A percentile compares a stretch with the other conserved stretches of the same genome.
Evolutionary conservation across 2,329 filamentous ascomycete genomes (phyloP).

Genomic region (Aciculosporium take): DNA sequence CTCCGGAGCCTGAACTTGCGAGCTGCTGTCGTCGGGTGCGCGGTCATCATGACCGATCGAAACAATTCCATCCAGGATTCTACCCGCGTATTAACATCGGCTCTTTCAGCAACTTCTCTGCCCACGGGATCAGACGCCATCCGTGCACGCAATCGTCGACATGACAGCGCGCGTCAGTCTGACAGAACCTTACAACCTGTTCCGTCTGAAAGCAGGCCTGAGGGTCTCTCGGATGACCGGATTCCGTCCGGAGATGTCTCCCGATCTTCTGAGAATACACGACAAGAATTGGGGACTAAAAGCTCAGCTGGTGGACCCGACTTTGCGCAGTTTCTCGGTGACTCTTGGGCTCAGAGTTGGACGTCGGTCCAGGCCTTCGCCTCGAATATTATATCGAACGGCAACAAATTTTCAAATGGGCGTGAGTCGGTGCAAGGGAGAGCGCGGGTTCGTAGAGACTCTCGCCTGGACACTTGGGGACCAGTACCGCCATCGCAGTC

Average conservation of each 20-base stretch:
- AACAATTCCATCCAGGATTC: conserved; percentile 16
- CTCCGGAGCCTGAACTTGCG: conserved; percentile 12
- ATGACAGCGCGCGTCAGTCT: conserved; percentile 19
- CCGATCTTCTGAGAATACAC: not conserved
- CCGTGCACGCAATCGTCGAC: conserved; percentile 38
- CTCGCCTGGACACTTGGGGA: conserved; percentile 28
- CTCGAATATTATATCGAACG: conserved; percentile 24
- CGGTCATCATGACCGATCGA: conserved; percentile 23
- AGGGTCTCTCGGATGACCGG: not conserved
- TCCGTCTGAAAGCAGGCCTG: not conserved
- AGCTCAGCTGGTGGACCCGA: conserved; percentile 23
- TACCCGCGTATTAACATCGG: conserved; percentile 31
- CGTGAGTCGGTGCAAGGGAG: not conserved
- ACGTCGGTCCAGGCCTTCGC: conserved; percentile 41
- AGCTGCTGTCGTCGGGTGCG: conserved; percentile 18
- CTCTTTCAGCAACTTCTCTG: conserved; percentile 26
- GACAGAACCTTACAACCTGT: conserved; percentile 12
- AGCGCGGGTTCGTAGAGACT: conserved; percentile 6
- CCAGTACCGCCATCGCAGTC: conserved; percentile 29
- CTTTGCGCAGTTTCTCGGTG: conserved; percentile 29
- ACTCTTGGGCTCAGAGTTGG: conserved; percentile 40
- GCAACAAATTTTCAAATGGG: conserved; percentile 10
- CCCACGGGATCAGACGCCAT: conserved; percentile 25
- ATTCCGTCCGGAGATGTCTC: not conserved
- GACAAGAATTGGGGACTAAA: conserved; percentile 12